Evolutionary conservation across 495 filamentous ascomycete genomes (phyloP), one percentile per base, ranked within the genome.

Genomic region (Apiosordaria backusii): DNA sequence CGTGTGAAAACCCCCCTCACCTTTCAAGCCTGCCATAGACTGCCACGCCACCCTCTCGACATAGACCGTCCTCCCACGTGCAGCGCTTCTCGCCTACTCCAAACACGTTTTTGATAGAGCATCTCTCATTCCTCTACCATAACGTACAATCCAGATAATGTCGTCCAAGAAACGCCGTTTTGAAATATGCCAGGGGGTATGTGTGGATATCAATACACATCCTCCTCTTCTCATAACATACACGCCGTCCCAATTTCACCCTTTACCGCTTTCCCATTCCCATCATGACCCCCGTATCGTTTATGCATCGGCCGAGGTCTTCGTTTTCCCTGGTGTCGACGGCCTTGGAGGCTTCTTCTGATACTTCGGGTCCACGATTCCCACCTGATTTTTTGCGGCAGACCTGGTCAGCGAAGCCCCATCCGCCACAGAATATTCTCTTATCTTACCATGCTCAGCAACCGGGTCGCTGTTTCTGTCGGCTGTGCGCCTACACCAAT

Each of bases 401-500:
- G 21, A 55, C 52, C 5, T 23, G 22, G n/a, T 21, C 52, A 55
- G 22, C 6, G 16, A 50, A 50, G 7, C 40, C 40, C 40, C 40
- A 50, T 6, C 40, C 6, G 40, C 52, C n/a, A 55, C 16, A 53
- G 9, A 55, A 55, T 7, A 45, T 7, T 45, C 10, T 45, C 0
- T 45, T 2, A 13, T 45, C 35, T 60, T 82, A 97, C 95, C 90
- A 97, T 87, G 61, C 82, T 81, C 77, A 99, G 77, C 70, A 99
- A 73, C 79, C 92, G 83, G 95, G 92, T 96, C 26, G 88, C 90
- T 4, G 90, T 85, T 69, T 97, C 91, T 69, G 88, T 93, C 26
- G 95, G 93, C 79, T 99, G 95, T 50, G 95, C 95, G 3, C 95
- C 95, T 10, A 97, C 93, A 75, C 95, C 95, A 16, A 99, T 81